These are phyloP conservation scores for Saprolegnia parasitica DNA, from an alignment of 352 stramenopile species.

Conservation along the genomic window DNA sequence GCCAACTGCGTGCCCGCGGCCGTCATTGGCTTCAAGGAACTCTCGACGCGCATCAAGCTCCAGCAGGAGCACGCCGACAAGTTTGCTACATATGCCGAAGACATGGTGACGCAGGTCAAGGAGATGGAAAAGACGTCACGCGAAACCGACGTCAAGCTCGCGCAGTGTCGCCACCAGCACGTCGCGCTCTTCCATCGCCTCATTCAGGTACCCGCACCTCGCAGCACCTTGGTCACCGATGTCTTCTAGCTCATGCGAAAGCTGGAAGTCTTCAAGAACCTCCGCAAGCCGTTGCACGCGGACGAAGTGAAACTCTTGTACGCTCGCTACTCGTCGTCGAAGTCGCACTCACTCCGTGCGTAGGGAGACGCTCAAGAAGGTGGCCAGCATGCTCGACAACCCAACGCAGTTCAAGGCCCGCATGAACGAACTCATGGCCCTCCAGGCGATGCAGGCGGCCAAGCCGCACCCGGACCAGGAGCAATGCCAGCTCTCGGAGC, in stretches of 20 bases:
- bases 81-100: constrained; percentile 75
- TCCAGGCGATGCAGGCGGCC: constrained; percentile 53
- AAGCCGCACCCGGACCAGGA: constrained; percentile 21
- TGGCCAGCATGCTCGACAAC: constrained; percentile 70
- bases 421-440: constrained; percentile 67
- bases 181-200: constrained; percentile 78
- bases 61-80: constrained; percentile 77
- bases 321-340: constrained; percentile 28
- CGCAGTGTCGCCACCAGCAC: constrained; percentile 80
- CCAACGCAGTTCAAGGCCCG: constrained; percentile 85
- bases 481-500: constrained; percentile 53
- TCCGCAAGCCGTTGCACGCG: constrained; percentile 75
- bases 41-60: constrained; percentile 78
- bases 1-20: constrained; percentile 70
- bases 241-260: constrained; percentile 68
- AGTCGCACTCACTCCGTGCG: neutral
- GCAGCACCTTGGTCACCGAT: neutral
- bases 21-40: constrained; percentile 69
- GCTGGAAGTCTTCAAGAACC: constrained; percentile 81
- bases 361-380: constrained; percentile 78
- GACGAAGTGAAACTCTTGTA: constrained; percentile 77
- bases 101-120: constrained; percentile 62
- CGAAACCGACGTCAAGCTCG: constrained; percentile 76
- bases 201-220: constrained; percentile 45
- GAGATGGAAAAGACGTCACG: constrained; percentile 81